phyloP scores from a whole-genome alignment of 2,329 filamentous ascomycete species.

The Xylaria sp. region DNA sequence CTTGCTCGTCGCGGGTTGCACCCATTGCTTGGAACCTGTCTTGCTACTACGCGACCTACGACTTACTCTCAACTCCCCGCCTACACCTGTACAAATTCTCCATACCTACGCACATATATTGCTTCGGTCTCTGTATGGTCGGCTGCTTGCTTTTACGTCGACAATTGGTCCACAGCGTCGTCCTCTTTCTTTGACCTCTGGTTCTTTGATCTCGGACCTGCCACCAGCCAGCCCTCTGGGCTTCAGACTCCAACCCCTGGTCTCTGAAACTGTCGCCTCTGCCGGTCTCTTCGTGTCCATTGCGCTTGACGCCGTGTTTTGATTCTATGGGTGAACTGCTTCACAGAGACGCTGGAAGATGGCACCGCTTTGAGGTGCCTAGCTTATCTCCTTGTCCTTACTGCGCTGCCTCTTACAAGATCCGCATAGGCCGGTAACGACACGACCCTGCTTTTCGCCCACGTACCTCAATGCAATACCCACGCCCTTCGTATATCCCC shows the following conservation, averaged over 20 bases:
- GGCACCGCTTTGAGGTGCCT: constrained; percentile 49
- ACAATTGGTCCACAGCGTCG: constrained; percentile 26
- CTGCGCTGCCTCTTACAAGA: constrained; percentile 15
- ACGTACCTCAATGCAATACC: constrained; percentile 32
- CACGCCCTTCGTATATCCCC: constrained; percentile 19
- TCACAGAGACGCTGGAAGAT: constrained; percentile 46
- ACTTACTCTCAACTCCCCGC: neutral
- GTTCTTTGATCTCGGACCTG: neutral
- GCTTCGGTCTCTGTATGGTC: constrained; percentile 11
- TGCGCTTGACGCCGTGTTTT: constrained; percentile 17
- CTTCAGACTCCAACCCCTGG: neutral
- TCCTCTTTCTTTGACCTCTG: neutral
- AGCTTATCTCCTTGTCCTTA: constrained; percentile 37
- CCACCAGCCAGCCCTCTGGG: neutral
- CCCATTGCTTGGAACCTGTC: constrained; percentile 1
- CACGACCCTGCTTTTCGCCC: constrained; percentile 13
- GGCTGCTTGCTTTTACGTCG: constrained; percentile 13
- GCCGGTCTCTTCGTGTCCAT: constrained; percentile 5
- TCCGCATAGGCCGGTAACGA: constrained; percentile 19
- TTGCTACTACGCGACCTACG: constrained; percentile 1
- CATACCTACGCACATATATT: constrained; percentile 15
- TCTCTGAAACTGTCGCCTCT: neutral
- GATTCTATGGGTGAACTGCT: constrained; percentile 47
- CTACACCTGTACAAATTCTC: constrained; percentile 9
- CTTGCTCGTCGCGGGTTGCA: constrained; percentile 31